Evolutionary conservation across 2,329 filamentous ascomycete species (phyloP).

Genomic region (Ceratocystiopsis sp.): DNA sequence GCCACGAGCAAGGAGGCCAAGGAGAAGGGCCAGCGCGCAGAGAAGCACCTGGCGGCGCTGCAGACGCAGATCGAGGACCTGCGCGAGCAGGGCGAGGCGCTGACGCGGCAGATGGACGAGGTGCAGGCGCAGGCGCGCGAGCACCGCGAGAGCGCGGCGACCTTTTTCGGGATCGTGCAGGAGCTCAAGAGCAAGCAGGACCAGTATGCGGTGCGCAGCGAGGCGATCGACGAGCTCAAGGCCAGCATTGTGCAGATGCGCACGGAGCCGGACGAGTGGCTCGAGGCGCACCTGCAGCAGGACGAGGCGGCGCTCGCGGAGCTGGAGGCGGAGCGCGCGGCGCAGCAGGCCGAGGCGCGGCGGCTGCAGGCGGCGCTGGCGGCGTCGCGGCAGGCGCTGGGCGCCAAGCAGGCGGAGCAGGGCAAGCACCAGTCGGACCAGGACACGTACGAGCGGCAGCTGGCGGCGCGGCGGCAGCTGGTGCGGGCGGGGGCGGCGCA

Average conservation of each 20-base stretch:
- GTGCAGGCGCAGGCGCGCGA: constrained; percentile 30
- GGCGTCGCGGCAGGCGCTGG: constrained; percentile 27
- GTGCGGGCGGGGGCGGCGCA: constrained; percentile 61
- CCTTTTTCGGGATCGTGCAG: constrained; percentile 58
- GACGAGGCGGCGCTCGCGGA: constrained; percentile 60
- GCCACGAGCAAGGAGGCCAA: constrained; percentile 48
- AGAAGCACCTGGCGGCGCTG: constrained; percentile 48
- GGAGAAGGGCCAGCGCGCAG: constrained; percentile 57
- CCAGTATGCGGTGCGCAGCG: constrained; percentile 51
- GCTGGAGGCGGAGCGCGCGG: constrained; percentile 45
- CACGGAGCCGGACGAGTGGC: constrained; percentile 57
- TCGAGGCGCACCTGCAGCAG: constrained; percentile 54
- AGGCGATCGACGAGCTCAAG: constrained; percentile 53
- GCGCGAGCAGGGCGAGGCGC: constrained; percentile 37
- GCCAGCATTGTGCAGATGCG: constrained; percentile 55
- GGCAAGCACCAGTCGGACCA: constrained; percentile 76
- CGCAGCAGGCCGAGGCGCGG: constrained; percentile 45
- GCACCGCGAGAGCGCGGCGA: constrained; percentile 55
- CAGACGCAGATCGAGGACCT: constrained; percentile 47
- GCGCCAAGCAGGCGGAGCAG: constrained; percentile 41
- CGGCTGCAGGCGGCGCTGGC: constrained; percentile 39
- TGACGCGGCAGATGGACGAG: constrained; percentile 44
- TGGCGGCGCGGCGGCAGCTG: constrained; percentile 52
- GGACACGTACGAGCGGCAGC: constrained; percentile 67
- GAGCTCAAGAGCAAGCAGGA: constrained; percentile 61